Conservation (phyloP, 495 filamentous ascomycete species). For the Hypoxylon cercidicola region DNA sequence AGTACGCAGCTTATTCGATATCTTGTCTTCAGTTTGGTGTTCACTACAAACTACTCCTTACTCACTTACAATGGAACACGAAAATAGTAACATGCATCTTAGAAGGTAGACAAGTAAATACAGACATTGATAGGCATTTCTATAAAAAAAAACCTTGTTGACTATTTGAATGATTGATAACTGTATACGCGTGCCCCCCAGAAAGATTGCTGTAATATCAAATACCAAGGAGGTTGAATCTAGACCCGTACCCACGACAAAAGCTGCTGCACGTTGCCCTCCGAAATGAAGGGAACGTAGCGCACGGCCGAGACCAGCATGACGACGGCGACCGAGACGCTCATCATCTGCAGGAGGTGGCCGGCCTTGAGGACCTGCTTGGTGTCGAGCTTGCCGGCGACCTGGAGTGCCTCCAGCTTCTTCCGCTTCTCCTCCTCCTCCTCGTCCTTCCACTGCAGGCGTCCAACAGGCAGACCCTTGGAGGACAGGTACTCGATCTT, state of each 20-base stretch:
- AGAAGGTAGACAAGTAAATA: too few species aligned
- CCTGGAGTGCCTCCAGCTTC: neutral
- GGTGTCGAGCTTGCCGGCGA: neutral
- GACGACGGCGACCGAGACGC: neutral
- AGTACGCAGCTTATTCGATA: too few species aligned
- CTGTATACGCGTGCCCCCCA: too few species aligned
- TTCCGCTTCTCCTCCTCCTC: neutral
- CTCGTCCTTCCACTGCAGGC: constrained; percentile 1
- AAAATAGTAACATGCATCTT: too few species aligned
- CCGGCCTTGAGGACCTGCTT: neutral
- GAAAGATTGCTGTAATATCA: too few species aligned
- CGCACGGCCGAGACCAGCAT: neutral
- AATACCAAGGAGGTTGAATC: neutral
- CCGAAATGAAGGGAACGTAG: neutral
- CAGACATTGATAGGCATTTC: too few species aligned
- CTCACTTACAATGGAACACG: too few species aligned
- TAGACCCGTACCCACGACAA: neutral
- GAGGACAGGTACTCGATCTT: neutral
- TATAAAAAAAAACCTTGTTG: too few species aligned
- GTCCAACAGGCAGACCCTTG: neutral
- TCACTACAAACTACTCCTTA: too few species aligned
- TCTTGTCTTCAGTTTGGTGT: too few species aligned
- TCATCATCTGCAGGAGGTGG: neutral
- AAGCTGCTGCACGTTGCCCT: neutral
- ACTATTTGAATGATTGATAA: too few species aligned